These are phyloP conservation scores for Fusarium incarnatum DNA, from an alignment of 2,329 filamentous ascomycete genomes.

Conservation along the genomic window DNA sequence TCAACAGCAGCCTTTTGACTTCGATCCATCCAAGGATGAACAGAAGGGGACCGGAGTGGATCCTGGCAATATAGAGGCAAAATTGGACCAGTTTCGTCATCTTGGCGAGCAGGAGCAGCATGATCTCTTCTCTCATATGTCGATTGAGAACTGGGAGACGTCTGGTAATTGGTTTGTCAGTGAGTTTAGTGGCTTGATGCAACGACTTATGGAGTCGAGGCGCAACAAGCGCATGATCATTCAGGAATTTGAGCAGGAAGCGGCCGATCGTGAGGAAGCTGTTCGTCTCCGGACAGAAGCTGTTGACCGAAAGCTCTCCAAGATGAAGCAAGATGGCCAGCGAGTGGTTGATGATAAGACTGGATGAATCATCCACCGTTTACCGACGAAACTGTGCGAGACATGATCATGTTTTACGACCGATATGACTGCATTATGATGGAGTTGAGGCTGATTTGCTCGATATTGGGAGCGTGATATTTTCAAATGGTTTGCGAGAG, in stretches of 20 bases:
- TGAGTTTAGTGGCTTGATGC: conserved; percentile 63
- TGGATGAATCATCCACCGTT: conserved; percentile 19
- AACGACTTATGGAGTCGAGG: conserved; percentile 60
- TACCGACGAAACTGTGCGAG: conserved; percentile 5
- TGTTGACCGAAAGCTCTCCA: conserved; percentile 66
- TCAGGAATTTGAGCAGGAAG: conserved; percentile 65
- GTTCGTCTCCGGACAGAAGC: conserved; percentile 64
- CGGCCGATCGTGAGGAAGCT: conserved; percentile 65
- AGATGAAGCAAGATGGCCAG: conserved; percentile 67
- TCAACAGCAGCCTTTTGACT: conserved; percentile 66
- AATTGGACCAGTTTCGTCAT: conserved; percentile 62
- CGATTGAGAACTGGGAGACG: conserved; percentile 68
- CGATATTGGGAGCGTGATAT: conserved; percentile 27
- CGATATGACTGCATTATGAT: conserved; percentile 45
- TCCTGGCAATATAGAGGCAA: conserved; percentile 59
- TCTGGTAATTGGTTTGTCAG: conserved; percentile 71
- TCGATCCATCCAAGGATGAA: conserved; percentile 62
- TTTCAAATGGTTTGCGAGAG: conserved; percentile 29
- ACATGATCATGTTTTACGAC: conserved; percentile 33
- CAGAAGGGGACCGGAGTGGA: conserved; percentile 52
- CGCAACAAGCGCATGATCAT: conserved; percentile 63
- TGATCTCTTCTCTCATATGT: conserved; percentile 64
- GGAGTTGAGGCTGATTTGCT: conserved; percentile 42
- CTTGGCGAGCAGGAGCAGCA: conserved; percentile 60
- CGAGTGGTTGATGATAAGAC: conserved; percentile 63